Base-by-base conservation (phyloP, 2,329 filamentous ascomycete species). In the Epichloe aotearoae region DNA sequence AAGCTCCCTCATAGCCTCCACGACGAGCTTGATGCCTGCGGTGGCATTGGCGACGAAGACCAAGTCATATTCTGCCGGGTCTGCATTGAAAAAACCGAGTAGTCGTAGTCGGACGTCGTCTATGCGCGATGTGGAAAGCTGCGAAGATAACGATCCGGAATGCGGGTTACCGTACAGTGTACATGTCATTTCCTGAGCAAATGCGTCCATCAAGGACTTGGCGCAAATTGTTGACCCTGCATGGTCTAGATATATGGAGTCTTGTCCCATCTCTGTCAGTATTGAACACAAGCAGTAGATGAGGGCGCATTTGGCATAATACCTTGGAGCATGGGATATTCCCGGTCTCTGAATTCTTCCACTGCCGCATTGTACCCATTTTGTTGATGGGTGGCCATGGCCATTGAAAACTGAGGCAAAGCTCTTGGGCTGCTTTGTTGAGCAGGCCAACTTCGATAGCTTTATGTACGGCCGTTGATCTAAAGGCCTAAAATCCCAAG, bases 31-130 rank as follows among this genome's bases (percentile, higher is more conserved):
- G 59, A 95, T 84, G 6, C 83, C 90, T 3, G 90, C 88, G 0
- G 91, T 97, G 19, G 91, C 86, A 66, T 97, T 97, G 37, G 88
- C 82, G 26, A 94, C 88, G 63, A 97, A 97, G 1, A 96, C 80
- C 3, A 97, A 68, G 59, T 96, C 90, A 58, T 93, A 97, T 2
- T 86, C 74, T 10, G 81, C 75, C 2, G 90, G 86, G 55, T 89
- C 82, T 2, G 89, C 90, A 42, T 84, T 82, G 68, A 96, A 89
- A 59, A 94, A 88, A 2, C 73, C 73, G 34, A 97, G 70, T 2
- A 87, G 73, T 14, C 80, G 75, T 37, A 88, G 67, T 8, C 91
- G 80, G 33, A 84, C 73, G 64, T 90, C 80, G 56, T 95, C 89
- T 51, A 95, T 80, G 5, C 84, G 76, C 2, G 77, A 74, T 0